These are phyloP conservation scores for Sporopachydermia cereana DNA, from an alignment of 1,139 yeast genomes.

Conservation along the genomic window DNA sequence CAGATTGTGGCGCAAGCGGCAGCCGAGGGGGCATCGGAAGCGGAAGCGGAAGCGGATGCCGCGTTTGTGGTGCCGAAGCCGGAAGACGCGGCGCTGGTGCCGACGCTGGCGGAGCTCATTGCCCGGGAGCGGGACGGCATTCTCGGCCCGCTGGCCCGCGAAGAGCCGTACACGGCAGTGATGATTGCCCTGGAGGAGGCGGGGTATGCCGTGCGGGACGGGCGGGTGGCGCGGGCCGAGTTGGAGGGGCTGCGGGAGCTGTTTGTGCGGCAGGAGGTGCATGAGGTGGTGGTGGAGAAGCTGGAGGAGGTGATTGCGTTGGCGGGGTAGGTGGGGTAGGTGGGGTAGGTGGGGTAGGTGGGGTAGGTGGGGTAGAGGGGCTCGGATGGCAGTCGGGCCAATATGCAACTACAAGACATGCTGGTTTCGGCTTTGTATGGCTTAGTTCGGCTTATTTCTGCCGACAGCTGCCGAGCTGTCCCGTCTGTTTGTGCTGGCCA, in stretches of 20 bases:
- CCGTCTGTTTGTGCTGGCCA: too few relatives aligned
- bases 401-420: too few relatives aligned
- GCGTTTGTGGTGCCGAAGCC: background rate
- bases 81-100: background rate
- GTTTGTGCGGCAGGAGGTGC: background rate
- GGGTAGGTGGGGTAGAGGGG: too few relatives aligned
- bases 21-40: too few relatives aligned
- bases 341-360: too few relatives aligned
- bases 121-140: background rate
- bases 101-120: background rate
- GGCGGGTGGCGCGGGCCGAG: background rate
- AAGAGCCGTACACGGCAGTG: background rate
- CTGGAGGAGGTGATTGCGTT: background rate
- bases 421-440: too few relatives aligned
- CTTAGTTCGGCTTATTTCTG: too few relatives aligned
- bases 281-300: background rate
- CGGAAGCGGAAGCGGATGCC: background rate
- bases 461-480: too few relatives aligned
- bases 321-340: too few relatives aligned
- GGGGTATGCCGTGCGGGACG: background rate
- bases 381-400: too few relatives aligned
- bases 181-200: background rate
- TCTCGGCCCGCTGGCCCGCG: background rate
- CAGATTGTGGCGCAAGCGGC: background rate
- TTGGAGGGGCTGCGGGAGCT: background rate